Evolutionary conservation across 1,284 basidiomycete genomes (phyloP).

Genomic region (Papiliotrema nemorosa): DNA sequence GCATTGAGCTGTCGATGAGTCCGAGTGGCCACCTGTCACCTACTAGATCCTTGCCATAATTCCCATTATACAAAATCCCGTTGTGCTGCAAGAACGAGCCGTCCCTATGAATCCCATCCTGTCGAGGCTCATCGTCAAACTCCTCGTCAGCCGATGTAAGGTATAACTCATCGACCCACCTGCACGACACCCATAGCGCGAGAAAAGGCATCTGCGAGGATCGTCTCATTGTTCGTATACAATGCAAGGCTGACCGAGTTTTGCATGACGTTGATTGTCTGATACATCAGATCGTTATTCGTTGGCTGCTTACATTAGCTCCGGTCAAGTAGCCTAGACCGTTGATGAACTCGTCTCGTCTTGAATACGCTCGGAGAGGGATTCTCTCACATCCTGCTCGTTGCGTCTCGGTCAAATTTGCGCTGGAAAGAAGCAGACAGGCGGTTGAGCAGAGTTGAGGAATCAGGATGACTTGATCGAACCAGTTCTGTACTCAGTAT

Average conservation of each 20-base stretch:
- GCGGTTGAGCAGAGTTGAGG: slow-evolving; percentile 58
- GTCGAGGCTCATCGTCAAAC: slow-evolving; percentile 25
- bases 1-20: slow-evolving; percentile 15
- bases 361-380: slow-evolving; percentile 56
- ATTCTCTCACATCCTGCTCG: slow-evolving; percentile 55
- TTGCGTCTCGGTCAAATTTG: slow-evolving; percentile 51
- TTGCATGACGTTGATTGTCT: slow-evolving; percentile 24
- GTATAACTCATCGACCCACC: slow-evolving; percentile 2
- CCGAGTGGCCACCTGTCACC: slow-evolving; percentile 20
- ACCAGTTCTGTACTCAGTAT: slow-evolving; percentile 56
- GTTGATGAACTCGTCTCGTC: slow-evolving; percentile 53
- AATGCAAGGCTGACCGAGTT: slow-evolving; percentile 24
- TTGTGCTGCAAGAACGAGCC: slow-evolving; percentile 63
- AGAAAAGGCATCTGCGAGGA: slow-evolving; percentile 17
- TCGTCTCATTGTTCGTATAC: slow-evolving; percentile 16
- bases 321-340: slow-evolving; percentile 57
- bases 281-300: background rate
- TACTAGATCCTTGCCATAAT: slow-evolving; percentile 63
- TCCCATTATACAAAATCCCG: slow-evolving; percentile 61
- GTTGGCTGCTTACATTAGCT: slow-evolving; percentile 53
- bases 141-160: background rate
- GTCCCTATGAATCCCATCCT: slow-evolving; percentile 62
- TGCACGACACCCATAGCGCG: slow-evolving; percentile 20
- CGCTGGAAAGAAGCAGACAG: slow-evolving; percentile 57
- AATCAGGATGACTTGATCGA: slow-evolving; percentile 54